Base-by-base conservation (phyloP, 202 grass and related monocot genomes). In the Zizania palustris region DNA sequence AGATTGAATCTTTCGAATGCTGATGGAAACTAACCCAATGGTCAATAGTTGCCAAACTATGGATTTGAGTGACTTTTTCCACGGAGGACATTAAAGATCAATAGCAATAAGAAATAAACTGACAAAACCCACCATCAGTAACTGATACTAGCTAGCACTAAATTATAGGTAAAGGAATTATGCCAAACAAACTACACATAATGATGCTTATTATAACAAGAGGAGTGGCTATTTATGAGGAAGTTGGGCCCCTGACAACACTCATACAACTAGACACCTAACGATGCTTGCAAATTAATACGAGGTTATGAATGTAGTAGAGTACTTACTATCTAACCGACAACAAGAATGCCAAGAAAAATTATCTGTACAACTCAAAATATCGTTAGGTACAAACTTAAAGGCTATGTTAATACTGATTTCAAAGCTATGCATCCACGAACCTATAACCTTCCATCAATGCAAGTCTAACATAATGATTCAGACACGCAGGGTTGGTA, bases 381-480 rank as follows among this genome's bases (percentile, higher is more conserved):
- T 10, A 42, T 12, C 35, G 2, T 53, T 14, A 50, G 3, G 42
- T 48, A 45, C 28, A 70, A 18, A n/a, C 10, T 43, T 66, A 84
- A 82, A 84, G 57, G 19, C 42, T 54, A 28, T 28, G 28, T 28
- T 28, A 28, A 28, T 28, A 28, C 28, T 28, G 28, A 28, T 28
- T 28, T 28, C 28, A 28, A 28, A 28, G 28, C 28, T 2, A 75
- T 54, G 50, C 50, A 6, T 54, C 16, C 15, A 54, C 19, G 63
- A 88, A 64, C 34, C 41, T 64, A 75, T 59, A 49, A 9, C 73
- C 28, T 56, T 50, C 57, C 62, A 84, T 75, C 76, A 71, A 71
- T 73, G 49, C 19, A 83, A 60, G 49, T 57, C 54, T 39, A 28
- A 28, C 28, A 1, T n/a, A 75, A 80, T 84, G 46, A 88, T 88